Evolutionary conservation across 768 basidiomycete genomes (phyloP).

Genomic region (Cystobasidium ongulense): DNA sequence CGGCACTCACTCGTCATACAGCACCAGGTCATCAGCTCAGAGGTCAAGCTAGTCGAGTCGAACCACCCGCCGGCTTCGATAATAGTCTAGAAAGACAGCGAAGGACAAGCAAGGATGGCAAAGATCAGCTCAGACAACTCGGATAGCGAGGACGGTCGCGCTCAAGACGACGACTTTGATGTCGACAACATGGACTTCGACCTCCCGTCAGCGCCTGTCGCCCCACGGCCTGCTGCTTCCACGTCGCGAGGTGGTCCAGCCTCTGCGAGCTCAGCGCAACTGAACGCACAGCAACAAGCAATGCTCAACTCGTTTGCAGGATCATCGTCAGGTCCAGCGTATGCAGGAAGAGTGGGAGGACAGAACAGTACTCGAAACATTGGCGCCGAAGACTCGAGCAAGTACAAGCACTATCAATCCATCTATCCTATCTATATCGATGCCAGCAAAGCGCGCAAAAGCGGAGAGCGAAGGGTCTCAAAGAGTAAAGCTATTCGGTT

Average conservation of each 20-base stretch:
- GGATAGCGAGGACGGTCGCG: slow-evolving; percentile 17
- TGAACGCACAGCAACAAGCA: slow-evolving; percentile 12
- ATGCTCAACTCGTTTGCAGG: slow-evolving; percentile 17
- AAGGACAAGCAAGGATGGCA: not conserved
- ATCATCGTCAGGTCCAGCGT: not conserved
- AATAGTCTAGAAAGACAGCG: not conserved
- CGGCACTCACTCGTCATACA: too few relatives aligned
- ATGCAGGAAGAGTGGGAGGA: not conserved
- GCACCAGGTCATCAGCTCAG: too few relatives aligned
- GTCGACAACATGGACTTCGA: slow-evolving; percentile 48
- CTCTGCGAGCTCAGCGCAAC: not conserved
- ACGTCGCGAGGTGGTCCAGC: not conserved
- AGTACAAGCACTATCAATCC: slow-evolving; percentile 21
- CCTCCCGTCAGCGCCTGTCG: slow-evolving; percentile 10
- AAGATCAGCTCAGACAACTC: not conserved
- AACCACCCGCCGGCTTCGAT: too few relatives aligned
- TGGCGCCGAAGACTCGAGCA: not conserved
- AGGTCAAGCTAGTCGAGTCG: too few relatives aligned
- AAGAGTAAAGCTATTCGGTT: slow-evolving; percentile 79
- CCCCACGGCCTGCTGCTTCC: not conserved
- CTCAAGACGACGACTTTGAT: slow-evolving; percentile 53
- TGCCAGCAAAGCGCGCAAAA: slow-evolving; percentile 79
- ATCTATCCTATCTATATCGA: slow-evolving; percentile 95
- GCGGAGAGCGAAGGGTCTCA: slow-evolving; percentile 71
- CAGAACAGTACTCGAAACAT: not conserved